These are phyloP conservation scores for Phytophthora meadii DNA, from an alignment of 352 stramenopile species.

Conservation along the genomic window DNA sequence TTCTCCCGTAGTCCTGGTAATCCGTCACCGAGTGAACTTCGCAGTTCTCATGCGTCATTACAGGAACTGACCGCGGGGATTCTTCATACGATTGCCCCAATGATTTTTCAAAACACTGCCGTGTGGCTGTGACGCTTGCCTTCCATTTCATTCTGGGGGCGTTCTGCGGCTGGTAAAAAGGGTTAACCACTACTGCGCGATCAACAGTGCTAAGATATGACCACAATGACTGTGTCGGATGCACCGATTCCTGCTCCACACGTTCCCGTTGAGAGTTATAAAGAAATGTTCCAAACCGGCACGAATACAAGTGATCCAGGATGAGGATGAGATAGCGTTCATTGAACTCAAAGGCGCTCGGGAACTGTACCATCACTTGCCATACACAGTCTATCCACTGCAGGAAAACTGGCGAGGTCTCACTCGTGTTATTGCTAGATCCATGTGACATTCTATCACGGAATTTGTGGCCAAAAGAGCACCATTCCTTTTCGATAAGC, in stretches of 20 bases:
- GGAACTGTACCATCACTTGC: constrained; percentile 81
- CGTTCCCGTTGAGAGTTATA: constrained; percentile 93
- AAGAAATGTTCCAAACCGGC: constrained; percentile 94
- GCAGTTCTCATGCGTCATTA: constrained; percentile 35
- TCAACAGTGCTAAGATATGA: constrained; percentile 77
- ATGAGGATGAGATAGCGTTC: constrained; percentile 83
- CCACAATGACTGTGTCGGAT: constrained; percentile 79
- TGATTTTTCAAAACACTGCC: constrained; percentile 58
- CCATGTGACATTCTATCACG: constrained; percentile 74
- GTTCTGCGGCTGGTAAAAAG: constrained; percentile 71
- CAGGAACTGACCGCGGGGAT: constrained; percentile 12
- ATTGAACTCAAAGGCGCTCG: constrained; percentile 88
- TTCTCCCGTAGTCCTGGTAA: constrained; percentile 18
- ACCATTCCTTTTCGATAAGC: constrained; percentile 93
- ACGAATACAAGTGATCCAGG: constrained; percentile 84
- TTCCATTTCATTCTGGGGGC: constrained; percentile 59
- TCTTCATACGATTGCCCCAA: constrained; percentile 16
- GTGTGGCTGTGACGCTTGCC: constrained; percentile 59
- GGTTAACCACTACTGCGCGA: constrained; percentile 65
- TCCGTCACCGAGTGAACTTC: constrained; percentile 36
- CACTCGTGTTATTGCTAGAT: constrained; percentile 58
- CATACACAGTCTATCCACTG: constrained; percentile 91
- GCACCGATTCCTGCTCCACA: constrained; percentile 51
- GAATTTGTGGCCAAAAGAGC: constrained; percentile 91
- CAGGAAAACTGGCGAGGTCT: constrained; percentile 98